Evolutionary conservation across 768 basidiomycete species (phyloP).

Genomic region (Serendipita sp.): DNA sequence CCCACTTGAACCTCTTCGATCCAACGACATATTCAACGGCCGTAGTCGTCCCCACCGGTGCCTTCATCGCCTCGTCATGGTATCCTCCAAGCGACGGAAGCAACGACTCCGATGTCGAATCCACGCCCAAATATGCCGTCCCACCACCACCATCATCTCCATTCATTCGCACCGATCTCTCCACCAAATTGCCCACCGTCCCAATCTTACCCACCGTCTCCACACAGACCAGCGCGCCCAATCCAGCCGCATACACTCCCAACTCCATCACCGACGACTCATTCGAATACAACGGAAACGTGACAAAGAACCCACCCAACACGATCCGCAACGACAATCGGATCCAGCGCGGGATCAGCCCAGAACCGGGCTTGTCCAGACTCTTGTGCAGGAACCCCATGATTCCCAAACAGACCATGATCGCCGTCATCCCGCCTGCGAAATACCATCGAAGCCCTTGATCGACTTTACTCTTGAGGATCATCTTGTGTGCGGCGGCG

Average conservation of each 20-base stretch:
- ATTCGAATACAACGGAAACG: neutral
- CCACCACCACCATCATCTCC: neutral
- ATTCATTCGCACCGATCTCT: neutral
- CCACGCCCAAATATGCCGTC: neutral
- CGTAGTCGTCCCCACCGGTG: neutral
- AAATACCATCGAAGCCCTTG: conserved; percentile 8
- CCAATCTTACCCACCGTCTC: conserved; percentile 4
- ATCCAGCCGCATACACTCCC: neutral
- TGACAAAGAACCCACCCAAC: neutral
- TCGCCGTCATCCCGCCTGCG: neutral
- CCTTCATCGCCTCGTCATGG: neutral
- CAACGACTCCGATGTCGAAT: neutral
- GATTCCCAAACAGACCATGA: conserved; percentile 7
- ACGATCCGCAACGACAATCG: neutral
- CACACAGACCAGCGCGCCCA: neutral
- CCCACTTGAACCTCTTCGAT: neutral
- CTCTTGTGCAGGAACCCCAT: conserved; percentile 9
- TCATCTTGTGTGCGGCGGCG: neutral
- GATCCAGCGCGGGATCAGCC: neutral
- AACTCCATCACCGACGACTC: neutral
- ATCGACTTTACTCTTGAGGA: neutral
- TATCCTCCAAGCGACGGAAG: neutral
- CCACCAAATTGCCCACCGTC: neutral
- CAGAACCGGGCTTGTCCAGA: conserved; percentile 3
- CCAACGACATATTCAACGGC: neutral